These are phyloP conservation scores for Aethionema arabicum DNA, from an alignment of 345 rosid species.

Conservation along the genomic window DNA sequence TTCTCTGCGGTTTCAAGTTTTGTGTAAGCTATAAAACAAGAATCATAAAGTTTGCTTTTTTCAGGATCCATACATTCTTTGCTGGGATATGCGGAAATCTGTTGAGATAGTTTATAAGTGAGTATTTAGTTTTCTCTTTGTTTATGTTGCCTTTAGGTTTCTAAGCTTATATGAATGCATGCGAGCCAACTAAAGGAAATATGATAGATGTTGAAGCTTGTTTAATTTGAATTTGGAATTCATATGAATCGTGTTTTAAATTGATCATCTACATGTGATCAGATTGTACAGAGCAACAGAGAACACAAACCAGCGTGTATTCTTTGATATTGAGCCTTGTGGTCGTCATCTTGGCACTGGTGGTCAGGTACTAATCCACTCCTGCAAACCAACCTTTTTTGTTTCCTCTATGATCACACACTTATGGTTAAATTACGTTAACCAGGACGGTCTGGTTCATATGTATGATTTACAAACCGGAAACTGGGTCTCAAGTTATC, in stretches of 20 bases:
- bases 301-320: slow-evolving; percentile 84
- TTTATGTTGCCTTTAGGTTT: slow-evolving; percentile 13
- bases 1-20: neutral
- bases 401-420: neutral
- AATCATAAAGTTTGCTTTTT: slow-evolving; percentile 6
- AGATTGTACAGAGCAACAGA: slow-evolving; percentile 88
- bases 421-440: neutral
- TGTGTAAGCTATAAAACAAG: neutral
- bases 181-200: neutral
- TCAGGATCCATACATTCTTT: slow-evolving; percentile 91
- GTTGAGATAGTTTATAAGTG: slow-evolving; percentile 90
- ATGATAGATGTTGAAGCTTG: neutral
- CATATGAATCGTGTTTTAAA: neutral
- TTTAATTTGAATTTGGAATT: no score
- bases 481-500: slow-evolving; percentile 83
- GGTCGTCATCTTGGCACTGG: slow-evolving; percentile 90
- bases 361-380: slow-evolving; percentile 64
- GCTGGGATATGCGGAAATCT: slow-evolving; percentile 91
- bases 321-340: slow-evolving; percentile 76
- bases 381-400: neutral
- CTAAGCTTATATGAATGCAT: neutral
- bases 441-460: slow-evolving; percentile 91
- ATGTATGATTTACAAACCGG: slow-evolving; percentile 89
- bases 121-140: slow-evolving; percentile 32
- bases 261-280: slow-evolving; percentile 16